Evolutionary conservation across 192 early-diverging fungal species (phyloP).

Genomic region (Mortierella claussenii): DNA sequence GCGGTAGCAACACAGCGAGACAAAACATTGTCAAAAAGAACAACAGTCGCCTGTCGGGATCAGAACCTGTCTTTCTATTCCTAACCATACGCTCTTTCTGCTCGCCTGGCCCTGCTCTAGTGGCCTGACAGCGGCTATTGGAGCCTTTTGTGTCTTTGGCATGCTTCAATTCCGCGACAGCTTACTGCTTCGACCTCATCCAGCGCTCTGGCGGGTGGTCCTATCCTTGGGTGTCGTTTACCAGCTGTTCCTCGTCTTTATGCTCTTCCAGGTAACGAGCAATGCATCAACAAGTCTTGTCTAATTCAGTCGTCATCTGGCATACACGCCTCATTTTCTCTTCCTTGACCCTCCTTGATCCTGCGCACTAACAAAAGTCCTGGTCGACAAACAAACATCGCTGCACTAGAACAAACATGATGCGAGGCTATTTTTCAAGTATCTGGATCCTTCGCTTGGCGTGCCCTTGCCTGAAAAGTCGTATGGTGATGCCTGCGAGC

Average conservation of each 20-base stretch:
- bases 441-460: constrained; percentile 85
- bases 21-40: too few species aligned
- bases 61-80: too few species aligned
- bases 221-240: constrained; percentile 88
- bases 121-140: constrained; percentile 59
- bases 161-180: constrained; percentile 94
- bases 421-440: constrained; percentile 80
- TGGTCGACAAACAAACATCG: too few species aligned
- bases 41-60: too few species aligned
- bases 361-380: neutral
- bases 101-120: too few species aligned
- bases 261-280: constrained; percentile 87
- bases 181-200: constrained; percentile 93
- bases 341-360: neutral
- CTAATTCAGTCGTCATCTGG: neutral
- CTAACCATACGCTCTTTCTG: too few species aligned
- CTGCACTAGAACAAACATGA: constrained; percentile 82
- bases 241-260: constrained; percentile 88
- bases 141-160: constrained; percentile 81
- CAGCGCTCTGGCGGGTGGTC: constrained; percentile 92
- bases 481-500: constrained; percentile 90
- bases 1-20: too few species aligned
- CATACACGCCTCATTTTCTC: neutral
- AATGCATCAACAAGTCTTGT: neutral
- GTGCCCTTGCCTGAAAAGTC: constrained; percentile 88